Conservation (phyloP, 352 stramenopile species). For the Saprolegnia diclina region DNA sequence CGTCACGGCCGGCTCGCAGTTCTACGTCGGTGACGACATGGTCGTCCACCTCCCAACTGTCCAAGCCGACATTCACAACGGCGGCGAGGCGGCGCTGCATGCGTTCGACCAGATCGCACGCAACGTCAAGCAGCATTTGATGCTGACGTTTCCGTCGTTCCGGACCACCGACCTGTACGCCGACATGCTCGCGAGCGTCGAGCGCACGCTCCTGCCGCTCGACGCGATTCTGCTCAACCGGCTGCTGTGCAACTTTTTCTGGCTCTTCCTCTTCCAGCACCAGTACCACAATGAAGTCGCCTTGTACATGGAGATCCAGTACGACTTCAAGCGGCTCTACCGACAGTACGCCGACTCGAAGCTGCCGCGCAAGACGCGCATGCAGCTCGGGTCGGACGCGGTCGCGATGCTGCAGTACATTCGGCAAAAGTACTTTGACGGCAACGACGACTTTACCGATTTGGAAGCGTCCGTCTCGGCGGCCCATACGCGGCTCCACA, state of each 20-base stretch:
- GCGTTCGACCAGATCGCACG: constrained; percentile 74
- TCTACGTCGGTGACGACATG: constrained; percentile 61
- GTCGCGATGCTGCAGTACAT: constrained; percentile 72
- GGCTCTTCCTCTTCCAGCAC: constrained; percentile 84
- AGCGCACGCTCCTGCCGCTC: constrained; percentile 72
- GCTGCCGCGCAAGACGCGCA: constrained; percentile 54
- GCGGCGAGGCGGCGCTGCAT: constrained; percentile 70
- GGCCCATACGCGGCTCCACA: constrained; percentile 56
- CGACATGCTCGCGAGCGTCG: constrained; percentile 74
- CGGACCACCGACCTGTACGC: constrained; percentile 71
- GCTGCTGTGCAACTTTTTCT: constrained; percentile 83
- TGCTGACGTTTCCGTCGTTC: constrained; percentile 74
- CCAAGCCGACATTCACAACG: constrained; percentile 67
- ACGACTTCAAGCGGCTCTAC: constrained; percentile 82
- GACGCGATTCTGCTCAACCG: constrained; percentile 86
- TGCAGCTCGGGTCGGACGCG: constrained; percentile 50
- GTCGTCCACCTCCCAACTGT: constrained; percentile 59
- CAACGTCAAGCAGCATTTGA: constrained; percentile 72
- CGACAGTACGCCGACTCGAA: constrained; percentile 49
- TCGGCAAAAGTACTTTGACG: constrained; percentile 76
- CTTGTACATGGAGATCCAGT: constrained; percentile 81
- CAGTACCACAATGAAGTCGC: constrained; percentile 84
- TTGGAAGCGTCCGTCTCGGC: constrained; percentile 62
- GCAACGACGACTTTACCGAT: constrained; percentile 57
- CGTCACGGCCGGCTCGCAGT: constrained; percentile 64